phyloP scores from a whole-genome alignment of 257 asterid genomes.

The Ocimum tenuiflorum region DNA sequence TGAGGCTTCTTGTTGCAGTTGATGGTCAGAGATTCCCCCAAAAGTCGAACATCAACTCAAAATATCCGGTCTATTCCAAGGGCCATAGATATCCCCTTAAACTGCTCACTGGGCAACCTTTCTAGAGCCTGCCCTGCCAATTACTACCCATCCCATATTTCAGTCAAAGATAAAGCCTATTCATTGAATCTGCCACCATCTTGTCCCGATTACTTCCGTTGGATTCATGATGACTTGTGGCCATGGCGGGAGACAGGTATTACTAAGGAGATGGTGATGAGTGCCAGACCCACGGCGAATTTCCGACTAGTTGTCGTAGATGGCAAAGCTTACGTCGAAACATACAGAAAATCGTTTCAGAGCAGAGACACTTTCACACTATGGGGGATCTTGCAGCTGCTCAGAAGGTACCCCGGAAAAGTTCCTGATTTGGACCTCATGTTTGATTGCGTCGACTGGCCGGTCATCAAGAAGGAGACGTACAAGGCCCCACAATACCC shows the following conservation, averaged over 20 bases:
- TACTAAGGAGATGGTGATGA: constrained; percentile 46
- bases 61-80: constrained; percentile 20
- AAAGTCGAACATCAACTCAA: constrained; percentile 15
- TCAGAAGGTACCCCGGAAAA: constrained; percentile 62
- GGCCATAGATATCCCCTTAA: constrained; percentile 34
- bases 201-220: constrained; percentile 70
- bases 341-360: constrained; percentile 42
- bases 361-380: constrained; percentile 56
- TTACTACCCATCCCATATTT: constrained; percentile 36
- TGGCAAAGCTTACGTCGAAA: constrained; percentile 60
- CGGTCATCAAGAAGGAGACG: constrained; percentile 32
- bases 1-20: constrained; percentile 30
- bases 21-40: constrained; percentile 25
- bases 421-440: constrained; percentile 70
- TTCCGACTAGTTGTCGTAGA: constrained; percentile 51
- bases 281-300: constrained; percentile 47
- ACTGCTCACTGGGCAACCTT: constrained; percentile 36
- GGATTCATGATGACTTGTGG: constrained; percentile 64
- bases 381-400: constrained; percentile 76
- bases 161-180: neutral
- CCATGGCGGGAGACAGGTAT: constrained; percentile 67
- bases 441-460: constrained; percentile 76
- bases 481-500: constrained; percentile 20
- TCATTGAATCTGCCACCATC: constrained; percentile 10
- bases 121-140: constrained; percentile 50